A percentile compares a stretch with the other conserved stretches of the same genome.
These are phyloP conservation scores for Hippophae tibetana DNA, from an alignment of 306 rosid genomes.

Conservation along the genomic window DNA sequence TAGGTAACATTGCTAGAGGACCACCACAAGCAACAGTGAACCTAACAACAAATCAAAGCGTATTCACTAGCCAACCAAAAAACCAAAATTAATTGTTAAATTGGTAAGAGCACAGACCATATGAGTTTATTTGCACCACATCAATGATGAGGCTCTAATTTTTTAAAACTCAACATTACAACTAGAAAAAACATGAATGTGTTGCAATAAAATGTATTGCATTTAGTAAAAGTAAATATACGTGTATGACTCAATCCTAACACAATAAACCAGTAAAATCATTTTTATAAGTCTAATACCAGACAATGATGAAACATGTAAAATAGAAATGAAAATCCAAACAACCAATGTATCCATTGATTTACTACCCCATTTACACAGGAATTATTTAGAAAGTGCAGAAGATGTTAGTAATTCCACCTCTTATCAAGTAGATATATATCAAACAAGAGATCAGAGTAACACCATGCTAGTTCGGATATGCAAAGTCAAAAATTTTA, in stretches of 20 bases:
- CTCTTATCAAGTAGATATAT: neutral
- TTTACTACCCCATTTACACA: neutral
- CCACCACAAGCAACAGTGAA: neutral
- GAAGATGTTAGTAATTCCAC: neutral
- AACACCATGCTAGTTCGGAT: neutral
- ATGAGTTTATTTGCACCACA: neutral
- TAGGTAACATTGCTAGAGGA: too few species aligned
- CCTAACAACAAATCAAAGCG: neutral
- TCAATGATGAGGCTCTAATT: neutral
- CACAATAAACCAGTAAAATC: too few species aligned
- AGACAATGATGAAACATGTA: too few species aligned
- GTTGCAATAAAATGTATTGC: too few species aligned
- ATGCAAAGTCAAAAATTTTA: neutral
- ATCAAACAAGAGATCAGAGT: neutral
- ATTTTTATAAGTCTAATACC: too few species aligned
- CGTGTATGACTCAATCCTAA: too few species aligned
- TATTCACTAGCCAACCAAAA: neutral
- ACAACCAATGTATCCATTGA: neutral
- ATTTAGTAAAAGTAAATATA: too few species aligned
- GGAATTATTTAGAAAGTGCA: neutral
- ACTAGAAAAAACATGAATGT: too few species aligned
- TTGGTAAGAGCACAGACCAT: neutral
- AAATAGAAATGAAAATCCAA: too few species aligned
- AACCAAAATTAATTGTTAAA: neutral
- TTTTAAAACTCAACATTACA: too few species aligned